A percentile compares a stretch with the other conserved stretches of the same genome.
phyloP scores from a whole-genome alignment of 2,329 filamentous ascomycete genomes.

The Aspergillus sojae region DNA sequence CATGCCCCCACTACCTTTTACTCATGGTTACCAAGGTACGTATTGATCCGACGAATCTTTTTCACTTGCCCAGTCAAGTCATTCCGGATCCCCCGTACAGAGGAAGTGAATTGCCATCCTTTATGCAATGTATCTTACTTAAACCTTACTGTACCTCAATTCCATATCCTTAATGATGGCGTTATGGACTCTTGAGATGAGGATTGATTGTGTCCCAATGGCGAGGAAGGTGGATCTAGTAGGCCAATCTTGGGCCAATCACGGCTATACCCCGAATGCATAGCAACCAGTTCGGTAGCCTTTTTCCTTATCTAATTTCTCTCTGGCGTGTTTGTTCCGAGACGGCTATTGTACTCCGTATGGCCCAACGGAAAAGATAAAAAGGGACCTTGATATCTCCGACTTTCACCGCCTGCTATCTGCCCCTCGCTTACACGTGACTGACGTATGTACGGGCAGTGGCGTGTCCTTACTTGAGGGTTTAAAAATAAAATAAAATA shows the following conservation, averaged over 20 bases:
- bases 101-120: neutral
- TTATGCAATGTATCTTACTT: neutral
- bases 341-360: neutral
- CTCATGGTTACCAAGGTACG: conserved; percentile 2
- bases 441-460: neutral
- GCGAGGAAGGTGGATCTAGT: conserved; percentile 9
- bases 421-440: neutral
- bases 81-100: neutral
- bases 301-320: conserved; percentile 11
- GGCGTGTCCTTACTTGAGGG: neutral
- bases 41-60: conserved; percentile 27
- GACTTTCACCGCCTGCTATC: conserved; percentile 1
- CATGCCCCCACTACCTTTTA: conserved; percentile 17
- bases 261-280: neutral
- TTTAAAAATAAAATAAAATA: neutral
- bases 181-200: neutral
- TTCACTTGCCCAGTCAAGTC: conserved; percentile 9
- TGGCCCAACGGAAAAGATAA: neutral
- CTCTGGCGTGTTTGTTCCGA: neutral
- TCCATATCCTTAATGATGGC: neutral
- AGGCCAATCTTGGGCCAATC: conserved; percentile 18
- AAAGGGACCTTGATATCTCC: conserved; percentile 4
- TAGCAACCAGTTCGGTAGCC: neutral
- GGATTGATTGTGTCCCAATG: conserved; percentile 3
- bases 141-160: neutral